Conservation (phyloP, 1,284 basidiomycete genomes). For the Puccinia horiana region DNA sequence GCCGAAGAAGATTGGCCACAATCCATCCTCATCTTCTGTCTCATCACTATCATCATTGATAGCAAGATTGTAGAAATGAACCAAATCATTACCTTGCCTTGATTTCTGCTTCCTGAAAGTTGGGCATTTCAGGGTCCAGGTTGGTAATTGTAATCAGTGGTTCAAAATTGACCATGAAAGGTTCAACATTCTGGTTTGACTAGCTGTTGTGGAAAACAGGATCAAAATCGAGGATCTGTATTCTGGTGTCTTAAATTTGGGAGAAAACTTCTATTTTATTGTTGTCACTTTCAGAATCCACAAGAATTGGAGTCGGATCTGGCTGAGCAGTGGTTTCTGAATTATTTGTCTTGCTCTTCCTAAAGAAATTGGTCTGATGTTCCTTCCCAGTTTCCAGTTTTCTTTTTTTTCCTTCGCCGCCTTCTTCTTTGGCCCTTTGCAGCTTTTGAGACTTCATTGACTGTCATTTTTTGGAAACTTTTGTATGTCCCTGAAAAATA, state of each 20-base stretch:
- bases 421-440: not conserved
- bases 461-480: not conserved
- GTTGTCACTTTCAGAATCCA: too few relatives aligned
- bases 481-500: too few relatives aligned
- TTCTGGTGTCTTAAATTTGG: too few relatives aligned
- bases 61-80: not conserved
- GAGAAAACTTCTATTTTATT: too few relatives aligned
- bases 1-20: not conserved
- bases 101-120: not conserved
- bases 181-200: too few relatives aligned
- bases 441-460: not conserved
- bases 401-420: not conserved
- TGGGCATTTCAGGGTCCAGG: not conserved
- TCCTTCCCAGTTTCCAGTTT: not conserved
- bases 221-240: too few relatives aligned
- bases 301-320: too few relatives aligned
- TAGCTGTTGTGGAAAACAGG: too few relatives aligned
- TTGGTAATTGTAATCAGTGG: not conserved
- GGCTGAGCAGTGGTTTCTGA: too few relatives aligned
- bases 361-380: not conserved
- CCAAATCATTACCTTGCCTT: slow-evolving; percentile 7
- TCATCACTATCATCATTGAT: not conserved
- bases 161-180: too few relatives aligned
- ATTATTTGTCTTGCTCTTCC: not conserved
- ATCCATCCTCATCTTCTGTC: not conserved